phyloP scores from a whole-genome alignment of 352 stramenopile species.

The Sclerospora graminicola region DNA sequence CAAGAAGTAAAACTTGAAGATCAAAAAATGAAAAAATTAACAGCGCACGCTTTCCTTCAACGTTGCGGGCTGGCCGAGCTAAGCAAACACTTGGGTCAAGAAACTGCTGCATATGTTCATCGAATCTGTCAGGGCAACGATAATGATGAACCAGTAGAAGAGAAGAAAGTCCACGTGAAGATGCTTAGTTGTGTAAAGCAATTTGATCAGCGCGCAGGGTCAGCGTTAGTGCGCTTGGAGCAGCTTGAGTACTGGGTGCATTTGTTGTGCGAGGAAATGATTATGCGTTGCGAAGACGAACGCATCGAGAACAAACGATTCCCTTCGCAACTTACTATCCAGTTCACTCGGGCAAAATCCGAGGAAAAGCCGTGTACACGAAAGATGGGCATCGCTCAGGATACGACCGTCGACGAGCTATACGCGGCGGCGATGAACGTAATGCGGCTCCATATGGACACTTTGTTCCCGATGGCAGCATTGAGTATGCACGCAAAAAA shows the following conservation, averaged over 20 bases:
- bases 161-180: slow-evolving; percentile 58
- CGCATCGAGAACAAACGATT: slow-evolving; percentile 69
- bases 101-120: slow-evolving; percentile 47
- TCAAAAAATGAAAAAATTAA: slow-evolving; percentile 12
- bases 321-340: slow-evolving; percentile 45
- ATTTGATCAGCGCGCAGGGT: slow-evolving; percentile 57
- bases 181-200: slow-evolving; percentile 67
- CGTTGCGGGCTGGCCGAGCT: slow-evolving; percentile 43
- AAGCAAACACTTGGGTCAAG: slow-evolving; percentile 37
- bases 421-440: slow-evolving; percentile 34
- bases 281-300: slow-evolving; percentile 74
- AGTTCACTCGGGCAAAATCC: slow-evolving; percentile 29
- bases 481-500: slow-evolving; percentile 61
- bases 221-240: slow-evolving; percentile 28
- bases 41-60: slow-evolving; percentile 42
- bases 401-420: slow-evolving; percentile 50
- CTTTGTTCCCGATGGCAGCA: slow-evolving; percentile 44
- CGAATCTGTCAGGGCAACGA: slow-evolving; percentile 57
- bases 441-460: slow-evolving; percentile 37
- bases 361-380: slow-evolving; percentile 36
- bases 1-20: slow-evolving; percentile 3
- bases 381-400: slow-evolving; percentile 44
- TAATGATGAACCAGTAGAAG: slow-evolving; percentile 56
- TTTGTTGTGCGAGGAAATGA: slow-evolving; percentile 62
- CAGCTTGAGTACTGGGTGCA: slow-evolving; percentile 71